Conservation (phyloP, 1,284 basidiomycete species). For the Pterulicium gracile region DNA sequence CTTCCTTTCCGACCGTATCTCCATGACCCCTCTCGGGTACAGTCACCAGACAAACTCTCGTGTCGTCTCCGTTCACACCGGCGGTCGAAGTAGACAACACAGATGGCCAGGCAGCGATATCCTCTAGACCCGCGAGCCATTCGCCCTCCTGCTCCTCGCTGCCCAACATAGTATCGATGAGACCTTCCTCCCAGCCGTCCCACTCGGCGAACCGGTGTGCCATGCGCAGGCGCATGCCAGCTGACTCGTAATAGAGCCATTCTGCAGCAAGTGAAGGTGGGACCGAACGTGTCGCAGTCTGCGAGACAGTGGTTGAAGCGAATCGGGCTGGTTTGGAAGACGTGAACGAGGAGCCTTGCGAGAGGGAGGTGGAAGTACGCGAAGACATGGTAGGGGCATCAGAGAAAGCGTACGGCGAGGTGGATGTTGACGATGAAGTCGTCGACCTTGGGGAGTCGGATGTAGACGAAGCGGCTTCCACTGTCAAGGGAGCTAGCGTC, state of each 20-base stretch:
- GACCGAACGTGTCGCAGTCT: not conserved
- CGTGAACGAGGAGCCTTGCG: too few species aligned
- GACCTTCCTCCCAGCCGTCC: constrained; percentile 81
- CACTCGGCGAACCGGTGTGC: constrained; percentile 72
- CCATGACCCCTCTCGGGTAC: constrained; percentile 11
- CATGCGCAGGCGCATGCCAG: constrained; percentile 53
- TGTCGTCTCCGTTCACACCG: not conserved
- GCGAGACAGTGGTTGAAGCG: too few species aligned
- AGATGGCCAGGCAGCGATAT: constrained; percentile 18
- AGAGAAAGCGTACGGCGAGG: too few species aligned
- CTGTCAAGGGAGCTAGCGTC: not conserved
- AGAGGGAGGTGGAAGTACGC: not conserved
- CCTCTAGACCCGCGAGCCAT: constrained; percentile 47
- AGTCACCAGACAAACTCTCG: constrained; percentile 11
- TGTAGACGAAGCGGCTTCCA: too few species aligned
- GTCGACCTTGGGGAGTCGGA: not conserved
- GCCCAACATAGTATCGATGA: constrained; percentile 63
- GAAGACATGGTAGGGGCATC: not conserved
- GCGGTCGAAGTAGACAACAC: not conserved
- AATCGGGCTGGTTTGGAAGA: too few species aligned
- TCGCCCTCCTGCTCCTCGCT: constrained; percentile 57
- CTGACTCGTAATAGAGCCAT: constrained; percentile 61
- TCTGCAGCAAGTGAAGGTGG: constrained; percentile 37
- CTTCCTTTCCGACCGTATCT: constrained; percentile 20
- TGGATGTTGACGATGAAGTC: too few species aligned